Evolutionary conservation across 2,329 filamentous ascomycete genomes (phyloP).

Genomic region (Penicillium italicum): DNA sequence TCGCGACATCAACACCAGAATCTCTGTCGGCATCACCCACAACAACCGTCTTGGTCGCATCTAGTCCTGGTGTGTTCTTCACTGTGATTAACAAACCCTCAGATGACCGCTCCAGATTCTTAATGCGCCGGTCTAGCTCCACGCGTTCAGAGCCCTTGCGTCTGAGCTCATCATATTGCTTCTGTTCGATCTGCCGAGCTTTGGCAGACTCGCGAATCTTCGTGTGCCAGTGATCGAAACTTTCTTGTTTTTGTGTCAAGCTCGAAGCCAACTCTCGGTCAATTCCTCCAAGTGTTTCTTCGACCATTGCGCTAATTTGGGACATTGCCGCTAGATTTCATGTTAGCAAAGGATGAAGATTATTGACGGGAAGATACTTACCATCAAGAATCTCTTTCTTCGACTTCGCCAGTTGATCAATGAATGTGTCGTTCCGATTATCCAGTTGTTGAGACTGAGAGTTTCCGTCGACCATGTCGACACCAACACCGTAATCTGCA

Average conservation of each 20-base stretch:
- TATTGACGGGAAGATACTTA: conserved; percentile 21
- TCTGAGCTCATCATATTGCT: conserved; percentile 67
- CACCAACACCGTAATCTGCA: conserved; percentile 89
- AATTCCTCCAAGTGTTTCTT: conserved; percentile 74
- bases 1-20: conserved; percentile 35
- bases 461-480: conserved; percentile 54
- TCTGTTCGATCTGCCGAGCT: conserved; percentile 72
- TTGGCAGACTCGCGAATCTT: conserved; percentile 77
- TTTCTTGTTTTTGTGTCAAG: conserved; percentile 76
- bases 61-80: conserved; percentile 47
- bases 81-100: conserved; percentile 63
- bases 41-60: conserved; percentile 43
- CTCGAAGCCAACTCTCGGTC: conserved; percentile 75
- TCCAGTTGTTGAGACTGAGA: conserved; percentile 46
- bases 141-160: conserved; percentile 60
- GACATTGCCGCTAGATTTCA: conserved; percentile 34
- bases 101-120: conserved; percentile 71
- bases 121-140: conserved; percentile 66
- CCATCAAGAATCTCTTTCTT: conserved; percentile 47
- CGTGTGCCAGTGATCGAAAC: conserved; percentile 76
- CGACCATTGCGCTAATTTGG: conserved; percentile 61
- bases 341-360: conserved; percentile 35
- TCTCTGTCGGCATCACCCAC: conserved; percentile 50
- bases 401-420: conserved; percentile 43
- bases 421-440: conserved; percentile 43